Evolutionary conservation across 2,329 filamentous ascomycete species (phyloP).

Genomic region (Apiospora pterosperma): DNA sequence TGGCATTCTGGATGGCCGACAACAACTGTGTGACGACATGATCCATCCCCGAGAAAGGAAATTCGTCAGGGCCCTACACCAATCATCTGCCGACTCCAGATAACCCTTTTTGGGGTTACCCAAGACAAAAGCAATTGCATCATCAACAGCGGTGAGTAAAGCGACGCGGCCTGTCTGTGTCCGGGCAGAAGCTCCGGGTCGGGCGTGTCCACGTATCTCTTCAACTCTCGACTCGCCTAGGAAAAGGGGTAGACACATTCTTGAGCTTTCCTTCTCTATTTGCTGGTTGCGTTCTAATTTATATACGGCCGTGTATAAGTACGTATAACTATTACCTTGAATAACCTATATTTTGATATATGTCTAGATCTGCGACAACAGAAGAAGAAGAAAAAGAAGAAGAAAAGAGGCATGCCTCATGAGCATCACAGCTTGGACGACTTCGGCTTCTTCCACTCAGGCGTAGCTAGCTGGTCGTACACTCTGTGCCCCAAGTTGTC

Average conservation of each 20-base stretch:
- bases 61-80: not conserved
- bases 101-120: slow-evolving; percentile 1
- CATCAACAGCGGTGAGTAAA: not conserved
- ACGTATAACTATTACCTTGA: not conserved
- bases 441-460: slow-evolving; percentile 45
- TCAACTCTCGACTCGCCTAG: not conserved
- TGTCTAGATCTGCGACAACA: not conserved
- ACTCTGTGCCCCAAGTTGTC: slow-evolving; percentile 46
- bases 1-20: too few species aligned
- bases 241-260: not conserved
- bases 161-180: not conserved
- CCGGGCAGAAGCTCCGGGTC: too few species aligned
- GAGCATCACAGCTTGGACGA: slow-evolving; percentile 45
- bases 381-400: too few species aligned
- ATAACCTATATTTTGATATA: not conserved
- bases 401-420: not conserved
- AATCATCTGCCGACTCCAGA: slow-evolving; percentile 2
- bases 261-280: not conserved
- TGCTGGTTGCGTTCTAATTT: not conserved
- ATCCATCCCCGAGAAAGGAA: slow-evolving; percentile 4
- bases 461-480: slow-evolving; percentile 52
- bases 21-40: too few species aligned
- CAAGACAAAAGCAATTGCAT: not conserved
- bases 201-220: too few species aligned
- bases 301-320: not conserved